A percentile compares a stretch with the other conserved stretches of the same genome.
Evolutionary conservation across 345 rosid species (phyloP).

Genomic region (Syzygium oleosum): DNA sequence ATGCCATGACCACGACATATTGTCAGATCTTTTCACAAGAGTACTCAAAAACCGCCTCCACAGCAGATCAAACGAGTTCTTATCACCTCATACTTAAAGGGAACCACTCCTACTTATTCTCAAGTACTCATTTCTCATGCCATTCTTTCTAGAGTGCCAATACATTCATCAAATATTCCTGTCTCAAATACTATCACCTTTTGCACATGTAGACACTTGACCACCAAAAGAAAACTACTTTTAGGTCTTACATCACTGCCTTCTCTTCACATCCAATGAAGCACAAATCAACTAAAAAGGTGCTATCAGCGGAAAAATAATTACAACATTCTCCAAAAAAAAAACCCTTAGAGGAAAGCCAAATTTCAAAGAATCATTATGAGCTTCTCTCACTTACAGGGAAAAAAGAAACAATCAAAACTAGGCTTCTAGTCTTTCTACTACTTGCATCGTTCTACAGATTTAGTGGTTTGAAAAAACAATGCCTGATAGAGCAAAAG

Average conservation of each 20-base stretch:
- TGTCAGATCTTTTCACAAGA: not conserved
- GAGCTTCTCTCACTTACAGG: not conserved
- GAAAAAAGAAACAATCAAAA: not conserved
- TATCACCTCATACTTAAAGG: not conserved
- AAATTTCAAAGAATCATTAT: not conserved
- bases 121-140: not conserved
- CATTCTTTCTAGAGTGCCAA: not conserved
- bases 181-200: not conserved
- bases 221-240: not conserved
- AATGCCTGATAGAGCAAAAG: not conserved
- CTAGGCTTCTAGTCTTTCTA: not conserved
- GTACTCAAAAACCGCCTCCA: not conserved
- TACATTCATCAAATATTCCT: not conserved
- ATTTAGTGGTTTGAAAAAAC: not conserved
- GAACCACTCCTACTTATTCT: not conserved
- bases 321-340: not conserved
- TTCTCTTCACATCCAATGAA: not conserved
- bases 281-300: not conserved
- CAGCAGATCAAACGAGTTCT: not conserved
- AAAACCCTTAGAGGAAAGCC: not conserved
- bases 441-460: not conserved
- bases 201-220: not conserved
- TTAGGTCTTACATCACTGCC: not conserved
- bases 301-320: not conserved
- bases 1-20: not conserved